These are phyloP conservation scores for Cytospora paraplurivora DNA, from an alignment of 2,329 filamentous ascomycete genomes.

Conservation along the genomic window DNA sequence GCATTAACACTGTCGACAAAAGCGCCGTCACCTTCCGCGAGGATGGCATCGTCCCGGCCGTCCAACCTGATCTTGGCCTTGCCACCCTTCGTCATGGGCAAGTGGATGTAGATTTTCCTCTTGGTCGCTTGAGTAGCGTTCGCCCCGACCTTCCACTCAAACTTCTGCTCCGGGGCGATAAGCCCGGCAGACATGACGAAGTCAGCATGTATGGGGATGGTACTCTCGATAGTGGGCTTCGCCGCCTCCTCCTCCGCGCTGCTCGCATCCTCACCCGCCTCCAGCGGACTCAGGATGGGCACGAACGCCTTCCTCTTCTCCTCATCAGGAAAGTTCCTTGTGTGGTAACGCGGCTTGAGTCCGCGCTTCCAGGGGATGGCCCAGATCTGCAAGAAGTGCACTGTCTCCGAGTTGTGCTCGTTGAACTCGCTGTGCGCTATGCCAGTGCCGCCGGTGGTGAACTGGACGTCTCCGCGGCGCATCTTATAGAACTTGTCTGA, in stretches of 20 bases:
- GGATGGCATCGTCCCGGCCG: slow-evolving; percentile 64
- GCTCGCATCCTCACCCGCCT: slow-evolving; percentile 64
- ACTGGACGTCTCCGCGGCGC: slow-evolving; percentile 81
- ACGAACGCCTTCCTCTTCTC: slow-evolving; percentile 72
- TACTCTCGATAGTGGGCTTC: slow-evolving; percentile 61
- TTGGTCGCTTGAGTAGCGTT: slow-evolving; percentile 48
- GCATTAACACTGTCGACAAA: slow-evolving; percentile 68
- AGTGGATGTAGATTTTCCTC: slow-evolving; percentile 77
- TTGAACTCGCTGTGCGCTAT: slow-evolving; percentile 84
- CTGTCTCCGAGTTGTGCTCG: slow-evolving; percentile 68
- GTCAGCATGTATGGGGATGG: slow-evolving; percentile 83
- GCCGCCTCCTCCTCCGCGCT: slow-evolving; percentile 64
- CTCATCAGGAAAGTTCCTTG: slow-evolving; percentile 70
- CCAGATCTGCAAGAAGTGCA: slow-evolving; percentile 91
- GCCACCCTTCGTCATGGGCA: slow-evolving; percentile 76
- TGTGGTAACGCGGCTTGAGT: slow-evolving; percentile 76
- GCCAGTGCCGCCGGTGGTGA: slow-evolving; percentile 82
- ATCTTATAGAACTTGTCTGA: slow-evolving; percentile 70
- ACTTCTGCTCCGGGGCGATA: slow-evolving; percentile 64
- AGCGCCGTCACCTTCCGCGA: slow-evolving; percentile 79
- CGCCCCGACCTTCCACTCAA: slow-evolving; percentile 72
- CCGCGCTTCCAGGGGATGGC: slow-evolving; percentile 75
- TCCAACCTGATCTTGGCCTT: slow-evolving; percentile 71
- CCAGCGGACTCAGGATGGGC: slow-evolving; percentile 74
- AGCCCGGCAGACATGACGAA: slow-evolving; percentile 81